Percentiles rank a stretch among this genome's conserved stretches.
phyloP scores from a whole-genome alignment of 768 basidiomycete genomes.

The Pseudohyphozyma bogoriensis region DNA sequence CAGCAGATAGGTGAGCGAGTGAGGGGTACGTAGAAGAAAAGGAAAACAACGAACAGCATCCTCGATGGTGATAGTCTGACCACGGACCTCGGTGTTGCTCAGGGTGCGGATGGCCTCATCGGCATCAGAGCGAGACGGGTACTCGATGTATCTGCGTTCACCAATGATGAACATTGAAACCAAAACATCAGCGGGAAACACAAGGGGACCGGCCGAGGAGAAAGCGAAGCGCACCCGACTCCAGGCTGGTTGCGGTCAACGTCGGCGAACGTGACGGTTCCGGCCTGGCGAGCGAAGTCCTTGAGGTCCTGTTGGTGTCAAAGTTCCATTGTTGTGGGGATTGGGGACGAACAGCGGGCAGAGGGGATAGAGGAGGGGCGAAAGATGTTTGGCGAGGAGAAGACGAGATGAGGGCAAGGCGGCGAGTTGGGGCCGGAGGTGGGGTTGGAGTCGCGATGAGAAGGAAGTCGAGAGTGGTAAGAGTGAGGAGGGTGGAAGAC shows the following conservation, averaged over 20 bases:
- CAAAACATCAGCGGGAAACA: slow-evolving; percentile 2
- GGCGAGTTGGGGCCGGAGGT: not conserved
- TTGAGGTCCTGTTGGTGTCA: slow-evolving; percentile 66
- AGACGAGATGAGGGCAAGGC: not conserved
- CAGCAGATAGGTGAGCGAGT: slow-evolving; percentile 17
- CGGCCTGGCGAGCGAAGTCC: slow-evolving; percentile 90
- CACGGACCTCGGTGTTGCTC: slow-evolving; percentile 77
- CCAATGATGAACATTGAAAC: not conserved
- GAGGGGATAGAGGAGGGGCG: not conserved
- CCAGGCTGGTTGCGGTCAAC: slow-evolving; percentile 77
- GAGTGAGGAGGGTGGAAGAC: no score
- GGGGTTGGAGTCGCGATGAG: not conserved
- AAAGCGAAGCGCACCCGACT: slow-evolving; percentile 57
- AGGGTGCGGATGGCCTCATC: slow-evolving; percentile 84
- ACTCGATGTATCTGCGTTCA: slow-evolving; percentile 90
- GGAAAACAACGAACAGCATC: slow-evolving; percentile 27
- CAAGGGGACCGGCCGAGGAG: not conserved
- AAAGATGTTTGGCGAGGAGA: not conserved
- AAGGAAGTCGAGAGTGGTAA: no score
- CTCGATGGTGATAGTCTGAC: slow-evolving; percentile 61
- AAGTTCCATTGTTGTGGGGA: no score
- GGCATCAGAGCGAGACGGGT: slow-evolving; percentile 75
- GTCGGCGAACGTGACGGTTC: slow-evolving; percentile 87
- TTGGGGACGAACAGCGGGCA: slow-evolving; percentile 1
- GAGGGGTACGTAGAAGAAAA: slow-evolving; percentile 43